Evolutionary conservation across 768 basidiomycete genomes (phyloP), one percentile per base, ranked within the genome.

Genomic region (Coprinellus micaceus): DNA sequence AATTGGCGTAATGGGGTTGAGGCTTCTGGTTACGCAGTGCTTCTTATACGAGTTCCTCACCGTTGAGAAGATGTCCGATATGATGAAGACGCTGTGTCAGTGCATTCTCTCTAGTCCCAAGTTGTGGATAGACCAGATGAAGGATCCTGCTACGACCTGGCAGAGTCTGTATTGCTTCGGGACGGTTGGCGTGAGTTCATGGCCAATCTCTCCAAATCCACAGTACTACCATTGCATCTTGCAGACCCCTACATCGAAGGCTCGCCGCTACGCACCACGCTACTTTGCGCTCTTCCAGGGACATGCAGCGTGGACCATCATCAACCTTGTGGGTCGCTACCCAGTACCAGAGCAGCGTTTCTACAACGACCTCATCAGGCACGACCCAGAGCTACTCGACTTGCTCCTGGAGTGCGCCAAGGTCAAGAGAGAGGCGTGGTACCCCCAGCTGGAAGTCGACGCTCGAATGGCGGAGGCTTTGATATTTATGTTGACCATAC

Each of bases 251-350:
- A 44, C 54, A 52, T 29, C 53, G 22, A 63, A 65, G 24, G 62
- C 66, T 3, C 40, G 51, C 4, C 47, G 50, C 50, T 65, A 66
- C 52, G 67, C 61, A 11, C 63, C 63, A 4, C 59, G 69, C 29
- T 65, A 63, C 53, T 73, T 66, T 52, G 67, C 65, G 19, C 65
- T 69, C 57, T 46, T 63, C 7, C 66, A 67, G 57, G 66, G 66
- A 54, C 64, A 59, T 40, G 63, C 65, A 17, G 57, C 57, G 12
- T 67, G 62, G 62, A 52, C 58, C 2, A 28, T 63, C 26, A 58
- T 63, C 13, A 64, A 64, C 4, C 58, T 66, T 15, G 47, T 63
- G n/a, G 46, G 61, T 33, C 57, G 57, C 9, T 56, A 51, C 22
- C 63, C 63, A 15, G 55, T 63, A 17, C 63, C 61, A 13, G 56